Percentiles rank a stretch among this genome's conserved stretches.
phyloP scores from a whole-genome alignment of 2,329 filamentous ascomycete genomes.

The Chaetothyriales sp. region DNA sequence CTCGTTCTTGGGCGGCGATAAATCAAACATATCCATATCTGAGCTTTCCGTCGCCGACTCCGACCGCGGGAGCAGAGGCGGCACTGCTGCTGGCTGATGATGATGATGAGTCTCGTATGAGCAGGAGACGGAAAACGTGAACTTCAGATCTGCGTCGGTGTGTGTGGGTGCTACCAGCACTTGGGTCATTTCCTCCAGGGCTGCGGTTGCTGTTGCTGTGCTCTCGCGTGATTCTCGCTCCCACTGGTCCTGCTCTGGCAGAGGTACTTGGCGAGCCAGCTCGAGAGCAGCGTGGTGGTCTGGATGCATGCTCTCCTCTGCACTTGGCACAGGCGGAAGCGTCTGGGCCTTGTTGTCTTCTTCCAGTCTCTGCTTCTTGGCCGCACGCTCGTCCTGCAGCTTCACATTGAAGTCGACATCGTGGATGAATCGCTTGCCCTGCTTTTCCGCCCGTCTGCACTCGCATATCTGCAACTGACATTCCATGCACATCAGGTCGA shows the following conservation, averaged over 20 bases:
- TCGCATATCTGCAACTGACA: slow-evolving; percentile 35
- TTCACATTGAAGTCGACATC: slow-evolving; percentile 22
- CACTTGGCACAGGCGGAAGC: slow-evolving; percentile 6
- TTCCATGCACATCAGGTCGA: slow-evolving; percentile 36
- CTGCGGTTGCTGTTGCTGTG: slow-evolving; percentile 12
- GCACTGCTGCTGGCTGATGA: background rate
- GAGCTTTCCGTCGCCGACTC: slow-evolving; percentile 5
- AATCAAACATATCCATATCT: slow-evolving; percentile 14
- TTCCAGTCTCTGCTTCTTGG: slow-evolving; percentile 11
- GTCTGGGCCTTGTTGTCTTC: background rate
- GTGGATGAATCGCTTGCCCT: slow-evolving; percentile 27
- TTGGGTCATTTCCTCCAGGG: slow-evolving; percentile 17
- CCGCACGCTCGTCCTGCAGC: slow-evolving; percentile 6
- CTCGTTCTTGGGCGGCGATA: slow-evolving; percentile 13
- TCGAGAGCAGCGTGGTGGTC: slow-evolving; percentile 4
- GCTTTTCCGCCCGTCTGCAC: slow-evolving; percentile 31
- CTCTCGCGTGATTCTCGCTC: slow-evolving; percentile 7
- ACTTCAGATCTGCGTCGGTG: slow-evolving; percentile 1
- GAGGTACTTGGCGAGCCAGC: slow-evolving; percentile 12
- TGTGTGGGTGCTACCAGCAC: slow-evolving; percentile 13
- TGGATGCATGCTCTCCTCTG: slow-evolving; percentile 10
- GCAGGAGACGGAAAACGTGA: slow-evolving; percentile 15
- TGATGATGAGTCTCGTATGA: slow-evolving; percentile 6
- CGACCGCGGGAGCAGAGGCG: slow-evolving; percentile 4
- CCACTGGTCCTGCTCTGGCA: slow-evolving; percentile 11